Percentiles rank a stretch among this genome's conserved stretches.
These are phyloP conservation scores for Acacia crassicarpa DNA, from an alignment of 306 rosid genomes.

Conservation along the genomic window DNA sequence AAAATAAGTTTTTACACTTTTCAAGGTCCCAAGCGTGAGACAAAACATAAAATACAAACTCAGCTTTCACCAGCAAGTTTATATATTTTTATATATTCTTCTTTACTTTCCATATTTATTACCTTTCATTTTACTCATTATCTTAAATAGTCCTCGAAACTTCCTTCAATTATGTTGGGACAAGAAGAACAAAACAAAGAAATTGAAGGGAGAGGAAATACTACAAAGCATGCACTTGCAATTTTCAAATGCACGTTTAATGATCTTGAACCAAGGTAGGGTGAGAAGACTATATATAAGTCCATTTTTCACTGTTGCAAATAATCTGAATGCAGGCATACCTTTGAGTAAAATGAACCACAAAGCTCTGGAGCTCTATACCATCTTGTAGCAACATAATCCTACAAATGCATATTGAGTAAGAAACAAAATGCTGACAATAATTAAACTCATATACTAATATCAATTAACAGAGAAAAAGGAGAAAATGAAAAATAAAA, in stretches of 20 bases:
- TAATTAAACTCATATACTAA: background rate
- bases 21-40: background rate
- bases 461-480: background rate
- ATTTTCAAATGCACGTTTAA: background rate
- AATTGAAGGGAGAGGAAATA: background rate
- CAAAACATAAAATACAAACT: background rate
- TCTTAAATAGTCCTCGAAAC: background rate
- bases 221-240: background rate
- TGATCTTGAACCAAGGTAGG: background rate
- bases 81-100: background rate
- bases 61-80: background rate
- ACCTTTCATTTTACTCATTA: background rate
- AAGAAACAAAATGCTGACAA: slow-evolving; percentile 8
- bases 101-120: background rate
- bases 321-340: slow-evolving; percentile 36
- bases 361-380: slow-evolving; percentile 98
- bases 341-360: slow-evolving; percentile 97
- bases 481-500: background rate
- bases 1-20: background rate
- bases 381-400: slow-evolving; percentile 99
- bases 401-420: slow-evolving; percentile 50
- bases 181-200: background rate
- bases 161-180: background rate
- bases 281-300: background rate
- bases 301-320: background rate